Percentiles rank a stretch among this genome's conserved stretches.
Conservation (phyloP, 2,329 filamentous ascomycete species). For the Bipolaris zeicola region DNA sequence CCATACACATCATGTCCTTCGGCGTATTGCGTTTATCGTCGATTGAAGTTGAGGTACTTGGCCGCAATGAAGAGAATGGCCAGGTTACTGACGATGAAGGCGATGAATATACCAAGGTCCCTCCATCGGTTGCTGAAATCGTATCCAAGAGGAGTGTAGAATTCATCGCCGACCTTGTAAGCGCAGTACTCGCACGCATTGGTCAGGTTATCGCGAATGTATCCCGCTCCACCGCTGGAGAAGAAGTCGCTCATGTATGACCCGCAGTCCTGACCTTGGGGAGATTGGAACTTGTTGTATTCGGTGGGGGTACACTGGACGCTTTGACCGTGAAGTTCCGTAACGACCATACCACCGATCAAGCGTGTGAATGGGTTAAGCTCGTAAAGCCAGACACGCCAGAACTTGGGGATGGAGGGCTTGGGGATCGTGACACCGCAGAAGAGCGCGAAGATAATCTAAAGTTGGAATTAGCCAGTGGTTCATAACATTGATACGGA, state of each 20-base stretch:
- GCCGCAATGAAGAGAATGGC: slow-evolving; percentile 65
- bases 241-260: slow-evolving; percentile 79
- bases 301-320: slow-evolving; percentile 68
- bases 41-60: slow-evolving; percentile 56
- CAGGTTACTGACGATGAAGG: slow-evolving; percentile 79
- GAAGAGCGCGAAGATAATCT: slow-evolving; percentile 83
- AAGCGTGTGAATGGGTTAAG: slow-evolving; percentile 83
- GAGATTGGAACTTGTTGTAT: slow-evolving; percentile 71
- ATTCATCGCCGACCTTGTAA: slow-evolving; percentile 79
- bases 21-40: slow-evolving; percentile 26
- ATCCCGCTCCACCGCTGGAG: slow-evolving; percentile 69
- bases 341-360: slow-evolving; percentile 79
- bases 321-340: slow-evolving; percentile 69
- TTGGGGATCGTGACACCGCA: slow-evolving; percentile 84
- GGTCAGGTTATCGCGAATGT: slow-evolving; percentile 70
- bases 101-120: slow-evolving; percentile 77
- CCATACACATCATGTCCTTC: neutral
- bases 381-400: slow-evolving; percentile 80
- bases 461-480: slow-evolving; percentile 52
- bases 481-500: neutral
- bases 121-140: slow-evolving; percentile 75
- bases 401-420: slow-evolving; percentile 77
- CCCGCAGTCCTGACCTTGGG: slow-evolving; percentile 69
- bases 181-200: slow-evolving; percentile 79
- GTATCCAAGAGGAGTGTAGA: slow-evolving; percentile 71